Base-by-base conservation (phyloP, 2,329 filamentous ascomycete genomes). In the Stylonectria norvegica region DNA sequence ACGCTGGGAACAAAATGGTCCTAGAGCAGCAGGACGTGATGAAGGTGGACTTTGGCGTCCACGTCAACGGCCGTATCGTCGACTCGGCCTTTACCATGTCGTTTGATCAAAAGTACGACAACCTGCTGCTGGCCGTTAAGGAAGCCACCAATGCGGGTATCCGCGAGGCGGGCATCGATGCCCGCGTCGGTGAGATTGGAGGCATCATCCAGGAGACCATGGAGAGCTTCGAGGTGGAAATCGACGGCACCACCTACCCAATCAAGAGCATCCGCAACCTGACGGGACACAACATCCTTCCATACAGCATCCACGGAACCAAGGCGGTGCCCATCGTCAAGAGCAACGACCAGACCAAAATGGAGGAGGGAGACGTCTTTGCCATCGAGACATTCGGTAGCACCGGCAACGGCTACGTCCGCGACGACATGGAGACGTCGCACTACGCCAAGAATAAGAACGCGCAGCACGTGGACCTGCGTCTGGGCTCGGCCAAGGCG, bases 241-340 rank as follows among this genome's bases (percentile, higher is more conserved):
- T 94, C 50, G 81, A 85, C 62, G 88, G 88, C 47, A 80, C 78
- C 28, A 89, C 81, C 10, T 80, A 87, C 58, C 88, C 85, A 1
- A 77, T 94, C 63, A 94, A 93, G 71, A 77, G 83, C 50, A 91
- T 95, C 60, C 83, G 86, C 50, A 93, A 93, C 69, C 73, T 95
- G 45, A 91, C 86, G 59, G 89, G 89, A 8, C 90, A 96, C 71
- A 91, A 86, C 52, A 96, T 96, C 59, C 75, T 87, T 41, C 89
- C 82, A 47, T 93, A 90, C 71, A 83, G 81, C 63, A 96, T 96
- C 56, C 90, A 96, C 68, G 89, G 90, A 42, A 86, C 81, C 56
- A 96, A 96, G 75, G 89, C 86, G 52, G 88, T 96, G 36, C 91
- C 90, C 0, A 95, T 96, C 57, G 89, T 96, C 49, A 95, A 95